These are phyloP conservation scores for Oenanthe javanica DNA, from an alignment of 140 eudicot species.

Conservation along the genomic window DNA sequence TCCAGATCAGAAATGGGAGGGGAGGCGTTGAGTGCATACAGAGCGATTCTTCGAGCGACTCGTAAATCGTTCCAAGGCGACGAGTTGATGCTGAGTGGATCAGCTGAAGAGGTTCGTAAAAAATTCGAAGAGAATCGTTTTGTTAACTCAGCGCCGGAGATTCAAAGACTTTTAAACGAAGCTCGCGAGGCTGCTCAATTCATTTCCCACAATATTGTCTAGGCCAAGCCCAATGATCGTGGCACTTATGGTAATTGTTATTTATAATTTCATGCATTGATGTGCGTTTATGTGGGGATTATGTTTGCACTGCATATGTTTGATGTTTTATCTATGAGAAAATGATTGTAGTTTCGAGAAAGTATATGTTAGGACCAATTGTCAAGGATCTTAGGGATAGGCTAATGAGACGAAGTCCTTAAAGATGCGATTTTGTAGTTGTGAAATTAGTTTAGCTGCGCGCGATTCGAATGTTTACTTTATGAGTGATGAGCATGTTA, in stretches of 20 bases:
- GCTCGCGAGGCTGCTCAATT: slow-evolving; percentile 79
- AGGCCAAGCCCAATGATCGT: slow-evolving; percentile 71
- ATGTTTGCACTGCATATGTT: slow-evolving; percentile 16
- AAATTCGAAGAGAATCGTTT: slow-evolving; percentile 79
- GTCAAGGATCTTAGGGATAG: neutral
- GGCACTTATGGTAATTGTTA: slow-evolving; percentile 68
- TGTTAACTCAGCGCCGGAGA: slow-evolving; percentile 57
- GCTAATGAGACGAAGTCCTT: neutral
- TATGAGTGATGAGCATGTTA: neutral
- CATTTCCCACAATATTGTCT: slow-evolving; percentile 71
- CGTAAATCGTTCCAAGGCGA: slow-evolving; percentile 84
- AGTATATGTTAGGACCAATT: neutral
- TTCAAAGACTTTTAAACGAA: slow-evolving; percentile 50
- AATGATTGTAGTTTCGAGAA: neutral
- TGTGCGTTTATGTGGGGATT: neutral
- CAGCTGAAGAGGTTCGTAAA: slow-evolving; percentile 76
- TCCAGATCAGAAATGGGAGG: slow-evolving; percentile 28
- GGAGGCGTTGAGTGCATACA: slow-evolving; percentile 62
- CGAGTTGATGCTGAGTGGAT: slow-evolving; percentile 57
- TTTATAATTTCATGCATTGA: neutral
- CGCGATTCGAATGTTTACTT: neutral
- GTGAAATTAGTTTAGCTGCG: neutral
- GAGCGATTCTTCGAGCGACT: slow-evolving; percentile 63
- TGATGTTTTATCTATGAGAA: slow-evolving; percentile 10
- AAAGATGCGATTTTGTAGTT: neutral